Conservation (phyloP, 495 filamentous ascomycete species). For the Podospora anserina region DNA sequence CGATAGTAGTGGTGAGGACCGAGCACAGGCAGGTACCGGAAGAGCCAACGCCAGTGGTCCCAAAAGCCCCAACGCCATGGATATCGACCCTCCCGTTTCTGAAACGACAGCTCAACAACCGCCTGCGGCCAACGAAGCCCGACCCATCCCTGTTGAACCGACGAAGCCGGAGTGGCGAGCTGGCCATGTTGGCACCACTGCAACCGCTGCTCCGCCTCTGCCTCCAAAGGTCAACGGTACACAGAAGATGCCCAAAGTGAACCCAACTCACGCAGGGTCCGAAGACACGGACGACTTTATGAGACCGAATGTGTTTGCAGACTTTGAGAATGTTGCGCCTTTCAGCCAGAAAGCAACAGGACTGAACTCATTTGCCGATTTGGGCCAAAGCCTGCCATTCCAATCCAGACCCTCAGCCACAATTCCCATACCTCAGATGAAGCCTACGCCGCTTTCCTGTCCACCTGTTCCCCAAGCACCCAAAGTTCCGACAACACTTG, state of each 20-base stretch:
- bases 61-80: slow-evolving; percentile 51
- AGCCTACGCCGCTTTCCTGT: slow-evolving; percentile 45
- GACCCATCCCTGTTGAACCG: slow-evolving; percentile 46
- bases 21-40: slow-evolving; percentile 23
- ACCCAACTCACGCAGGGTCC: slow-evolving; percentile 34
- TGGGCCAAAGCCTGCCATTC: slow-evolving; percentile 69
- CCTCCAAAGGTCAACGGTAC: slow-evolving; percentile 19
- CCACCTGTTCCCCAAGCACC: slow-evolving; percentile 63
- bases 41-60: slow-evolving; percentile 17
- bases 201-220: slow-evolving; percentile 11
- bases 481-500: slow-evolving; percentile 37
- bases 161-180: slow-evolving; percentile 50
- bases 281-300: slow-evolving; percentile 45
- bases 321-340: slow-evolving; percentile 65
- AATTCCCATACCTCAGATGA: slow-evolving; percentile 37
- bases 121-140: slow-evolving; percentile 32
- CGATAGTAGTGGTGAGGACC: slow-evolving; percentile 36
- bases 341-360: slow-evolving; percentile 52
- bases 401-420: slow-evolving; percentile 57
- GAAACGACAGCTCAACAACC: slow-evolving; percentile 16
- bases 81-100: slow-evolving; percentile 50
- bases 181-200: slow-evolving; percentile 37
- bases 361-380: slow-evolving; percentile 62
- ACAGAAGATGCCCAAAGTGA: slow-evolving; percentile 21
- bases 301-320: slow-evolving; percentile 53